phyloP scores from a whole-genome alignment of 129 eudicot genomes.

The Flaveria linearis region DNA sequence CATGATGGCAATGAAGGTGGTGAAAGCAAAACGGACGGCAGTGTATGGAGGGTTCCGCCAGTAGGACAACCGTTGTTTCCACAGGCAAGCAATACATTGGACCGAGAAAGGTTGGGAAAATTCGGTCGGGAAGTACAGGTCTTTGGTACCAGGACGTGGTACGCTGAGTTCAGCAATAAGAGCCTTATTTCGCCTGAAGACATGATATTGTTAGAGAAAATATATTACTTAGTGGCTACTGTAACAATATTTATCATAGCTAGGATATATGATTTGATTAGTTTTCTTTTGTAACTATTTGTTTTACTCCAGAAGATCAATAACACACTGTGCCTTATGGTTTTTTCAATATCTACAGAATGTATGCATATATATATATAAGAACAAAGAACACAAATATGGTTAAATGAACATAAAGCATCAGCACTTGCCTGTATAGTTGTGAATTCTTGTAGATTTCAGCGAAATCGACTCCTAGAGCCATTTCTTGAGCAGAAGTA shows the following conservation, averaged over 20 bases:
- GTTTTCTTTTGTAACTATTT: too few relatives aligned
- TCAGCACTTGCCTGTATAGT: conserved; percentile 35
- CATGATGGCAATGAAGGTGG: conserved; percentile 54
- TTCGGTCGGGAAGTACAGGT: conserved; percentile 60
- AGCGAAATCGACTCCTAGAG: conserved; percentile 52
- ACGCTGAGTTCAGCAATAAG: conserved; percentile 56
- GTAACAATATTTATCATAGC: too few relatives aligned
- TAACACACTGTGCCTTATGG: too few relatives aligned
- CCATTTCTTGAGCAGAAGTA: conserved; percentile 46
- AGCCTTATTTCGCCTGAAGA: conserved; percentile 50
- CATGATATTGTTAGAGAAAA: background rate
- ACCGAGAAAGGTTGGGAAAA: conserved; percentile 59
- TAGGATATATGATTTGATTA: too few relatives aligned
- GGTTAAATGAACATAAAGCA: background rate
- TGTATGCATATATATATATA: background rate
- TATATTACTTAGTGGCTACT: too few relatives aligned
- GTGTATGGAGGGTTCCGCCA: conserved; percentile 88
- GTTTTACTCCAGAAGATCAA: too few relatives aligned
- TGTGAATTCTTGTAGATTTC: conserved; percentile 60
- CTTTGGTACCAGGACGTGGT: conserved; percentile 59
- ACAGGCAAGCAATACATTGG: conserved; percentile 74
- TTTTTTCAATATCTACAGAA: too few relatives aligned
- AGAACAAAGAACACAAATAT: background rate
- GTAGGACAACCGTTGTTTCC: conserved; percentile 82
- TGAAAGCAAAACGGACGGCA: conserved; percentile 68